Base-by-base conservation (phyloP, 768 basidiomycete genomes). In the Solioccasus polychromus region DNA sequence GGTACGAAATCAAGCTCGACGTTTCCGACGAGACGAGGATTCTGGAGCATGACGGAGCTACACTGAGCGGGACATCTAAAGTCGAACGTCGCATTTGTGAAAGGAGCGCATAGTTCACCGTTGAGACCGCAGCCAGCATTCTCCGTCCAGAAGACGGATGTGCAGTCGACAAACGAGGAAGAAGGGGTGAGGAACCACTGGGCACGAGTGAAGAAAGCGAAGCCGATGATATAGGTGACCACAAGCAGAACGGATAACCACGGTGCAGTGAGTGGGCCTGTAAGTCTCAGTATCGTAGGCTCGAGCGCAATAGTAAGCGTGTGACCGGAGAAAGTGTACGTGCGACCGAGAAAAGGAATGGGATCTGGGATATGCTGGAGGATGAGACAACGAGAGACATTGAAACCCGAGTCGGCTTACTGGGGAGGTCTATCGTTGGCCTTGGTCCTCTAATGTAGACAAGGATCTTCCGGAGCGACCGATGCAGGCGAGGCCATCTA, bases 21-120 rank as follows among this genome's bases (percentile, higher is more conserved):
- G 39, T 78, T 64, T 19, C 92, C 91, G 20, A 94, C 75, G 0
- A 86, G 78, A 40, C 88, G 73, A 14, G 83, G 80, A 58, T 92
- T 91, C 53, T 82, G 77, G 32, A 91, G 69, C 35, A 83, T 76
- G 35, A 84, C 78, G 19, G 65, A 66, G 37, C 71, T 68, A 55
- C 88, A 88, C 42, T 79, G 79, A 5, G 88, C 83, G 5, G 88
- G 90, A 61, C 90, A 94, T 12, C 91, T 80, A 57, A 94, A 88
- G 49, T 87, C 77, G 58, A 85, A 79, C 8, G 76, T 73, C 4
- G 73, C 62, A 48, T 80, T 72, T 38, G 72, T 68, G 59, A 88
- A 86, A 0, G 88, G 87, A 12, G 66, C 71, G 61, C 90, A 93
- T 3, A 61, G 48, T 31, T 64, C 54, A 2, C 89, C 91, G 52